Evolutionary conservation across 2,329 filamentous ascomycete species (phyloP).

Genomic region (Pyrenochaeta sp.): DNA sequence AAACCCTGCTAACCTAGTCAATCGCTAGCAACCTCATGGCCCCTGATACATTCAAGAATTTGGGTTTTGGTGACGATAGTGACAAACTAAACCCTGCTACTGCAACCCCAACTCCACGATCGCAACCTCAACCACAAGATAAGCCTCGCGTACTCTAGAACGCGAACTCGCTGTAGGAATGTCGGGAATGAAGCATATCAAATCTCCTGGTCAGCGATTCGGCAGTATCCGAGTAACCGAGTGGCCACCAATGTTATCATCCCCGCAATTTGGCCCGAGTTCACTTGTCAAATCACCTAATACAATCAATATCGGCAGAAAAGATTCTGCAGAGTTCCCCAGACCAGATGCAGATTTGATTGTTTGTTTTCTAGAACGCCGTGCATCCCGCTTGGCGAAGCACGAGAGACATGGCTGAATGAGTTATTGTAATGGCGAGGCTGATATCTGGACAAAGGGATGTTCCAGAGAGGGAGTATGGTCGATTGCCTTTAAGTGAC

Average conservation of each 20-base stretch:
- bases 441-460: conserved; percentile 1
- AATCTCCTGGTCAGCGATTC: conserved; percentile 29
- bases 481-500: conserved; percentile 30
- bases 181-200: conserved; percentile 30
- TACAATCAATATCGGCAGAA: conserved; percentile 5
- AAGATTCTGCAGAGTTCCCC: conserved; percentile 3
- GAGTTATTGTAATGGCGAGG: conserved; percentile 9
- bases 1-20: conserved; percentile 27
- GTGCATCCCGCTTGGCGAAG: conserved; percentile 3
- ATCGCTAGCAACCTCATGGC: conserved; percentile 84
- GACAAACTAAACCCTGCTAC: conserved; percentile 25
- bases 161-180: conserved; percentile 1
- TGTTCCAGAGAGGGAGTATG: conserved; percentile 6
- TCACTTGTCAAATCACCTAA: conserved; percentile 14
- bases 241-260: conserved; percentile 8
- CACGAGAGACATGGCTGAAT: conserved; percentile 10
- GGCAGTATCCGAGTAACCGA: conserved; percentile 42
- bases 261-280: conserved; percentile 11
- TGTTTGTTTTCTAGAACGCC: conserved; percentile 33
- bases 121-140: conserved; percentile 31
- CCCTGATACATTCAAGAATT: conserved; percentile 90
- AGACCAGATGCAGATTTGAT: conserved; percentile 30
- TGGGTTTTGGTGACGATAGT: conserved; percentile 75
- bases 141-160: conserved; percentile 35
- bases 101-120: conserved; percentile 38